Conservation (phyloP, 345 rosid species). For the Passiflora organensis region DNA sequence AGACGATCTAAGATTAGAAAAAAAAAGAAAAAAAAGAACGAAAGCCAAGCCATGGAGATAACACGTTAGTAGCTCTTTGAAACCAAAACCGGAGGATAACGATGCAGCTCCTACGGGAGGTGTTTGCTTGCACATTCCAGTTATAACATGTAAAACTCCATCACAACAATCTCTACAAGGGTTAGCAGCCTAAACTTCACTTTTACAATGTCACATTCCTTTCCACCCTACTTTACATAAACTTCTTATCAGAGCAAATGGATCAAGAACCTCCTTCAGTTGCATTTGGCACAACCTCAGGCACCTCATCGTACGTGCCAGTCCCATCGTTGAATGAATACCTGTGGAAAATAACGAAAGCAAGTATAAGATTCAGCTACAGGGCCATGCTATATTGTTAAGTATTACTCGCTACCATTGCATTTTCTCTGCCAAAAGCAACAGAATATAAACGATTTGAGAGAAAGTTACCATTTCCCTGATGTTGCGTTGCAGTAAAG, state of each 20-base stretch:
- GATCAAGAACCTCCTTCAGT: constrained; percentile 1
- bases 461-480: constrained; percentile 68
- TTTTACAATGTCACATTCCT: not conserved
- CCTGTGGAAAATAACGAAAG: constrained; percentile 22
- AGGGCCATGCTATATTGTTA: not conserved
- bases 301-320: constrained; percentile 42
- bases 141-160: too few relatives aligned
- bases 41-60: too few relatives aligned
- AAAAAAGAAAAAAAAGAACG: too few relatives aligned
- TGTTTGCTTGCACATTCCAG: too few relatives aligned
- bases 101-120: too few relatives aligned
- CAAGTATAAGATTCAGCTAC: not conserved
- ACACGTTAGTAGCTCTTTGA: too few relatives aligned
- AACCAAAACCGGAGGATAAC: too few relatives aligned
- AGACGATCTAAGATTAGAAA: too few relatives aligned
- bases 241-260: not conserved
- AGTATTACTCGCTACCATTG: not conserved
- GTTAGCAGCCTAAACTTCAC: not conserved
- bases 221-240: constrained; percentile 2
- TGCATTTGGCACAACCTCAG: constrained; percentile 17
- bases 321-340: constrained; percentile 53
- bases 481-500: constrained; percentile 75
- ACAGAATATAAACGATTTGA: not conserved
- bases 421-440: not conserved
- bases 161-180: not conserved